Evolutionary conservation across 1,284 basidiomycete species (phyloP).

Genomic region (Ustilago lituana): DNA sequence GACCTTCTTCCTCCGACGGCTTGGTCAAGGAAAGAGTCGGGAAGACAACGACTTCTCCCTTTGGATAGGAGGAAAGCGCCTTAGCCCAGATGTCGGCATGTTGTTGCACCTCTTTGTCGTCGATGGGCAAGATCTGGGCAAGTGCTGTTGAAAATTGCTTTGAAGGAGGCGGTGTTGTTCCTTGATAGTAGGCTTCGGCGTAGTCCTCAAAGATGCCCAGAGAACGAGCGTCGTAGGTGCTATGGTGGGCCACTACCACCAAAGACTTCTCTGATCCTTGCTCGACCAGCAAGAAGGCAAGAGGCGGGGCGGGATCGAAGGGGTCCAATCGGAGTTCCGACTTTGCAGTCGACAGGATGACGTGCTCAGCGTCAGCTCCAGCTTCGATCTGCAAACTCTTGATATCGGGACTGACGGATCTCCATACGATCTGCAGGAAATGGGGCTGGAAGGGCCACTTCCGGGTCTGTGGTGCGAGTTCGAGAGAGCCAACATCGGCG

Average conservation of each 20-base stretch:
- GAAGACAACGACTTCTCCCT: slow-evolving; percentile 27
- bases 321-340: slow-evolving; percentile 21
- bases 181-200: slow-evolving; percentile 38
- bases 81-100: slow-evolving; percentile 34
- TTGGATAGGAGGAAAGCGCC: slow-evolving; percentile 34
- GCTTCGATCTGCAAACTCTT: slow-evolving; percentile 6
- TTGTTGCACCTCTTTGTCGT: slow-evolving; percentile 17
- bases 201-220: slow-evolving; percentile 49
- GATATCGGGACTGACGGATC: slow-evolving; percentile 15
- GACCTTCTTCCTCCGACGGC: background rate
- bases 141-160: slow-evolving; percentile 47
- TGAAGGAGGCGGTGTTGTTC: slow-evolving; percentile 7
- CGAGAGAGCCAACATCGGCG: slow-evolving; percentile 35
- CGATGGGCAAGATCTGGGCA: slow-evolving; percentile 46
- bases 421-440: slow-evolving; percentile 48
- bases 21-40: slow-evolving; percentile 26
- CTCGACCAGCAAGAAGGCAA: slow-evolving; percentile 35
- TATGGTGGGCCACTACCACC: slow-evolving; percentile 54
- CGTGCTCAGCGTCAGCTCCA: slow-evolving; percentile 10
- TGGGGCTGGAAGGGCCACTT: slow-evolving; percentile 43
- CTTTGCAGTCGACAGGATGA: slow-evolving; percentile 7
- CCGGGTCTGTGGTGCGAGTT: background rate
- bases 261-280: slow-evolving; percentile 26
- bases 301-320: slow-evolving; percentile 19
- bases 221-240: slow-evolving; percentile 58